Evolutionary conservation across 179 eudicot species (phyloP), one percentile per base, ranked within the genome.

Genomic region (Silene noctiflora): DNA sequence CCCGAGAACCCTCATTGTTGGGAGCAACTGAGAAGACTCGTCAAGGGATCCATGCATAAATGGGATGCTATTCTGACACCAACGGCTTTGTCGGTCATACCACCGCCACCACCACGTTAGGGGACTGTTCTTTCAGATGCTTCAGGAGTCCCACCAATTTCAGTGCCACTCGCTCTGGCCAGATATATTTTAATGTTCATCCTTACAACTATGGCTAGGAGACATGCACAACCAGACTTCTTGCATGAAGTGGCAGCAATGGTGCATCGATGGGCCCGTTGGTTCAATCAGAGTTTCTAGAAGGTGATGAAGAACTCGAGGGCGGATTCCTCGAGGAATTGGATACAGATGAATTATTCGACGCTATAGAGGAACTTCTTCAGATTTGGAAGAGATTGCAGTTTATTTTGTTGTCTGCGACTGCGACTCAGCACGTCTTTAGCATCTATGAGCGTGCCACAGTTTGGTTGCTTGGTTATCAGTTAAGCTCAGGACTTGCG

Each of bases 21-120:
- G 31, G 67, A 35, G 29, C 55, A 73, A 21, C 67, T 73, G 4
- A 73, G 35, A 39, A 60, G 76, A 21, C 42, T 60, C 9, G 6
- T 60, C n/a, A 3, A 13, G 7, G 76, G 16, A 33, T 17, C 70
- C 58, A 4, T 62, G 39, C 14, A 1, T 61, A 74, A 63, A 24
- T 74, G 77, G 77, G 14, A 4, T 10, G 17, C 19, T 39, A 35
- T 10, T 69, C n/a, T 21, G 72, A 6, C 13, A 25, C 51, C 14
- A 72, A 29, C 8, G 0, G 65, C 65, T 55, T 2, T 24, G 42
- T 11, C 13, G 74, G 62, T 3, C 55, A 24, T 21, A 48, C 61
- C 61, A 48, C 42, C 42, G 42, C 24, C 75, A 55, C 65, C 64
- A 51, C 24, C 74, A 27, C 42, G 2, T 35, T 9, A 35, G 42